Evolutionary conservation across 352 stramenopile species (phyloP).

Genomic region (Phytophthora hibernalis): DNA sequence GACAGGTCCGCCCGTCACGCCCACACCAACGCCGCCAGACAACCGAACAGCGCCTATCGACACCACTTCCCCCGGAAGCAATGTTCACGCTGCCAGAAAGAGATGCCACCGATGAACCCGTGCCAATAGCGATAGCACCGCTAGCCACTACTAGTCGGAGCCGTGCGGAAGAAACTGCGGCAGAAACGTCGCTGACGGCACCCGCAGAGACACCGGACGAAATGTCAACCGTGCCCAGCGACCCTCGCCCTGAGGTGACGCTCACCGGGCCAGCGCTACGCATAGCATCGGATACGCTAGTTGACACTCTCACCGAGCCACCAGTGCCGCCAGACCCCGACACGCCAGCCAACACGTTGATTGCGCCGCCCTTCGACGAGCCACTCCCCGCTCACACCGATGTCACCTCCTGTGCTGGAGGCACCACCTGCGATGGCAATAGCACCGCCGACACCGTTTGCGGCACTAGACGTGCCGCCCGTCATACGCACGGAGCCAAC

Average conservation of each 20-base stretch:
- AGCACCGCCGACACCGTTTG: constrained; percentile 19
- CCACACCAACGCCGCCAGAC: constrained; percentile 17
- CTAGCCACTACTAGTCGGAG: constrained; percentile 23
- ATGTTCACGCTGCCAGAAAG: constrained; percentile 25
- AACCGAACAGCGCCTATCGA: constrained; percentile 15
- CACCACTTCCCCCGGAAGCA: constrained; percentile 18
- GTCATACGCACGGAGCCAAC: constrained; percentile 13
- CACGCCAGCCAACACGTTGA: constrained; percentile 19
- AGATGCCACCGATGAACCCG: constrained; percentile 16
- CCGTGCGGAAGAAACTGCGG: constrained; percentile 23
- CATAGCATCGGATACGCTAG: constrained; percentile 24
- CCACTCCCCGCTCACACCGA: constrained; percentile 17
- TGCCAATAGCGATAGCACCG: constrained; percentile 15
- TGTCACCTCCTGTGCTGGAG: constrained; percentile 28
- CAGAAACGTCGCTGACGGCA: constrained; percentile 18
- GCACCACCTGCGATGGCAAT: constrained; percentile 17
- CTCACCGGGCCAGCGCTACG: constrained; percentile 26
- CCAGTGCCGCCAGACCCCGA: constrained; percentile 8
- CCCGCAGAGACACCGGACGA: constrained; percentile 14
- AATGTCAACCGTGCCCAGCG: constrained; percentile 29
- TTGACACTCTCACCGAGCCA: constrained; percentile 14
- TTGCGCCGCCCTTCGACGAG: constrained; percentile 32
- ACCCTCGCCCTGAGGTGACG: constrained; percentile 22
- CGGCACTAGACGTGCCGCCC: constrained; percentile 10
- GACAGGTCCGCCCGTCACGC: constrained; percentile 22